These are phyloP conservation scores for Citrus mangshanensis DNA, from an alignment of 345 rosid genomes.

Conservation along the genomic window DNA sequence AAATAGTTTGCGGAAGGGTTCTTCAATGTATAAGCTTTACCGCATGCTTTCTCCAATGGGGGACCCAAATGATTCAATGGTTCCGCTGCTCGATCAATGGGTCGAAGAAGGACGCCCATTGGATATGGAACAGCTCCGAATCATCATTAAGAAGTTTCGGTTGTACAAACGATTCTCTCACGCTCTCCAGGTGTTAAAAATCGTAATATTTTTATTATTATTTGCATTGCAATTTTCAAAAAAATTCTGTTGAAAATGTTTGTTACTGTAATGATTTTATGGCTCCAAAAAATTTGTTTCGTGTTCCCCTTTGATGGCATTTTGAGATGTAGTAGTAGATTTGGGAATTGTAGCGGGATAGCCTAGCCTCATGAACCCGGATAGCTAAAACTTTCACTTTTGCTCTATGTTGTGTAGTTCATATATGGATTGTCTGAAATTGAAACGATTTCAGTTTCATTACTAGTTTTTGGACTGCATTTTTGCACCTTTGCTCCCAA, in stretches of 20 bases:
- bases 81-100: conserved; percentile 44
- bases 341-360: background rate
- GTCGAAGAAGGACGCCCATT: conserved; percentile 26
- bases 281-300: no score
- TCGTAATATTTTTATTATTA: background rate
- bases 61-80: conserved; percentile 21
- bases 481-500: background rate
- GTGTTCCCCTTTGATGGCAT: no score
- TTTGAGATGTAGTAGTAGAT: no score
- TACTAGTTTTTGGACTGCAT: no score
- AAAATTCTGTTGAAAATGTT: no score
- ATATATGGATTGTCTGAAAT: background rate
- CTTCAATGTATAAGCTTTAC: conserved; percentile 10
- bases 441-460: background rate
- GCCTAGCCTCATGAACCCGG: no score
- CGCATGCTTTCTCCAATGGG: conserved; percentile 32
- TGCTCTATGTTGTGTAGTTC: background rate
- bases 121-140: background rate
- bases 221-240: background rate
- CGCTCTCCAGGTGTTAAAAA: conserved; percentile 22
- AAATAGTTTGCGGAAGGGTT: background rate
- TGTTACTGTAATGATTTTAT: no score
- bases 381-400: background rate
- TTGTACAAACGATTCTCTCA: conserved; percentile 24
- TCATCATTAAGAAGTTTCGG: background rate